These are phyloP conservation scores for Haberlea rhodopensis DNA, from an alignment of 257 asterid species.

Conservation along the genomic window DNA sequence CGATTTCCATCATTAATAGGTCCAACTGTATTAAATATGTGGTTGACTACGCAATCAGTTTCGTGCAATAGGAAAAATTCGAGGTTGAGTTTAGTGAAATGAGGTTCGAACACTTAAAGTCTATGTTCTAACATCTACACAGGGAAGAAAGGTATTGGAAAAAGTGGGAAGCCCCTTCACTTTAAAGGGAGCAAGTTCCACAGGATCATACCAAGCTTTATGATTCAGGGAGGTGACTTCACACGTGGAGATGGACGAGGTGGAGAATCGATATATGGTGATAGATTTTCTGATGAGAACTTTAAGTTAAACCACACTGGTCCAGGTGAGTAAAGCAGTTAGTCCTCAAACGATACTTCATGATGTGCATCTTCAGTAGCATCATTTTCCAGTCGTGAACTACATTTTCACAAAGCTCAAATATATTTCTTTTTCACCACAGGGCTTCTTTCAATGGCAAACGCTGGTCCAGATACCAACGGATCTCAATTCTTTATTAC, in stretches of 20 bases:
- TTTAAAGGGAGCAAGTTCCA: constrained; percentile 84
- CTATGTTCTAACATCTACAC: constrained; percentile 28
- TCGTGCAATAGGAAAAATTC: background rate
- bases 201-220: constrained; percentile 86
- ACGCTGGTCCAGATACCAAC: constrained; percentile 80
- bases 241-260: constrained; percentile 92
- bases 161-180: constrained; percentile 72
- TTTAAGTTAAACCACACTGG: constrained; percentile 75
- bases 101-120: constrained; percentile 3
- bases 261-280: constrained; percentile 85
- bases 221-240: constrained; percentile 98
- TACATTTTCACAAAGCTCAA: background rate
- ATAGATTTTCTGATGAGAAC: constrained; percentile 74
- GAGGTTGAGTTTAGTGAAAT: too few relatives aligned
- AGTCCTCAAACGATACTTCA: constrained; percentile 1
- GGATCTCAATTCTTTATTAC: constrained; percentile 94
- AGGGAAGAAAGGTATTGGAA: constrained; percentile 91
- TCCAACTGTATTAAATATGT: constrained; percentile 10
- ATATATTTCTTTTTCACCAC: constrained; percentile 5
- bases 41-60: background rate
- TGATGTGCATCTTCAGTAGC: too few relatives aligned
- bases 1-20: background rate
- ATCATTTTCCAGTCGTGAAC: background rate
- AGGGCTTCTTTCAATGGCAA: constrained; percentile 93
- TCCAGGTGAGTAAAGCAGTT: constrained; percentile 57